These are phyloP conservation scores for Pilaira anomala DNA, from an alignment of 192 early-diverging fungal genomes.

Conservation along the genomic window DNA sequence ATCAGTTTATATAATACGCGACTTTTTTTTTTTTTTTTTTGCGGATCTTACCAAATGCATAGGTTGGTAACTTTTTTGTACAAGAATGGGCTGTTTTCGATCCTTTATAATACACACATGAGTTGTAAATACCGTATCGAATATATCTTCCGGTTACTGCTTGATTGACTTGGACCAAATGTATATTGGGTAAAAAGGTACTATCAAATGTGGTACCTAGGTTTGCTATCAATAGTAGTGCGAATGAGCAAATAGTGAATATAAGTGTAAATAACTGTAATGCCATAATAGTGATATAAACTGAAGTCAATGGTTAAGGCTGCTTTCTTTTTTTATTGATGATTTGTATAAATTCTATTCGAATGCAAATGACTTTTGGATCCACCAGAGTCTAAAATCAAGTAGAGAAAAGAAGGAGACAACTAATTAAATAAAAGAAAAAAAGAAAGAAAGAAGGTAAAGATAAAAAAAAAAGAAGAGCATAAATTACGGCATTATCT, in stretches of 20 bases:
- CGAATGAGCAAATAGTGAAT: slow-evolving; percentile 14
- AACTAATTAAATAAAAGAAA: not conserved
- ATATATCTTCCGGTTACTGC: slow-evolving; percentile 11
- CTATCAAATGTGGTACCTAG: slow-evolving; percentile 28
- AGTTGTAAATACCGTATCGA: slow-evolving; percentile 29
- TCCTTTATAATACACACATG: slow-evolving; percentile 15
- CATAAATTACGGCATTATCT: too few relatives aligned
- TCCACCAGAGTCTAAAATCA: too few relatives aligned
- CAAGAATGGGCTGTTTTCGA: not conserved
- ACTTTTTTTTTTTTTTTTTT: not conserved
- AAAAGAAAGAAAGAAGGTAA: not conserved
- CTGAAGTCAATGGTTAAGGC: too few relatives aligned
- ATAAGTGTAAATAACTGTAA: slow-evolving; percentile 1
- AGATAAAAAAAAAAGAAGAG: not conserved
- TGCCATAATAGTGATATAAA: not conserved
- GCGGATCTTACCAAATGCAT: not conserved
- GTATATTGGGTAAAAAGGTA: slow-evolving; percentile 25
- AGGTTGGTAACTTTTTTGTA: not conserved
- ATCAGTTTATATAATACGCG: not conserved
- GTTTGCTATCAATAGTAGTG: slow-evolving; percentile 18
- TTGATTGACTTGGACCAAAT: slow-evolving; percentile 7
- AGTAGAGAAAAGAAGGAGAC: not conserved
- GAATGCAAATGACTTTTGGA: not conserved
- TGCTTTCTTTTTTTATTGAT: not conserved
- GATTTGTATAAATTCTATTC: not conserved